These are phyloP conservation scores for Gracilariopsis chorda DNA, from an alignment of 23 red algal genomes.

Conservation along the genomic window DNA sequence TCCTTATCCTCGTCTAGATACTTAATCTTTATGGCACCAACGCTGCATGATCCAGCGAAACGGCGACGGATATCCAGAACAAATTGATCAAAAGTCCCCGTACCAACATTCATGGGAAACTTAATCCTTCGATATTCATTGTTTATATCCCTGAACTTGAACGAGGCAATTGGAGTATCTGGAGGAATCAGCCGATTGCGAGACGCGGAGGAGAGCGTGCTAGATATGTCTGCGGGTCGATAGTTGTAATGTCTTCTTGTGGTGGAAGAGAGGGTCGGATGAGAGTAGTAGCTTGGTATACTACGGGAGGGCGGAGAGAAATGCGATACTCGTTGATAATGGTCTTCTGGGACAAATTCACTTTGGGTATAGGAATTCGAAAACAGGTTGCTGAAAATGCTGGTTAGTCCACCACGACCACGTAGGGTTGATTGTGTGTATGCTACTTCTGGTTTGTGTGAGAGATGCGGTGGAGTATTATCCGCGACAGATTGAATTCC, in stretches of 20 bases:
- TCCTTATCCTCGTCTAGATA: conserved; percentile 72
- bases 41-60: conserved; percentile 27
- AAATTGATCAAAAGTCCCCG: conserved; percentile 61
- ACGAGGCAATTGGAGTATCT: conserved; percentile 44
- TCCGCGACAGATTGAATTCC: conserved; percentile 5
- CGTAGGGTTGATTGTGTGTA: not conserved
- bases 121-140: conserved; percentile 73
- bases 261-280: conserved; percentile 1
- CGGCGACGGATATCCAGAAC: conserved; percentile 65
- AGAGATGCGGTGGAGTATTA: not conserved
- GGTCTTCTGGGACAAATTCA: conserved; percentile 18
- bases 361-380: conserved; percentile 51
- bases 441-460: not conserved
- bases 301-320: not conserved
- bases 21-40: conserved; percentile 60
- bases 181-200: not conserved
- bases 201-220: not conserved
- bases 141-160: conserved; percentile 79
- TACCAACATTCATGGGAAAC: conserved; percentile 40
- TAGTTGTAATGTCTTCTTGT: conserved; percentile 30
- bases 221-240: not conserved
- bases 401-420: conserved; percentile 10
- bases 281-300: not conserved
- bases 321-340: not conserved
- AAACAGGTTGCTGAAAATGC: conserved; percentile 57